Base-by-base conservation (phyloP, 2,329 filamentous ascomycete genomes). In the Knoxdaviesia proteae region DNA sequence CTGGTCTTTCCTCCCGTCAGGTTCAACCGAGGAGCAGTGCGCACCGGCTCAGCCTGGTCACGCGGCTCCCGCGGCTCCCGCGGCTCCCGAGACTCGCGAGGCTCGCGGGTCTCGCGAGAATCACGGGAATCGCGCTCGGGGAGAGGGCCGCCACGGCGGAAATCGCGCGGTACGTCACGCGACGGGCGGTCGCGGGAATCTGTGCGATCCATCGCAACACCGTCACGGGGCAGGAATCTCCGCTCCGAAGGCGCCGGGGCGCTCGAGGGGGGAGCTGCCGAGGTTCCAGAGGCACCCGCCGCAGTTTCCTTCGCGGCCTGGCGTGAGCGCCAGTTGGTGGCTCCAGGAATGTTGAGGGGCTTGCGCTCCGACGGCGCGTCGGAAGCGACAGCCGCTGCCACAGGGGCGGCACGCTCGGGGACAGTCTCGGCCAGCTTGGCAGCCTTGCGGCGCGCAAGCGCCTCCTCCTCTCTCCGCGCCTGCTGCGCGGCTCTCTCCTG, bases 381-480 rank as follows among this genome's bases (percentile, higher is more conserved):
- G 44, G 39, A 33, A 36, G 45, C 31, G 9, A 42, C 32, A 29
- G 43, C 34, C 29, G 36, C 7, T 11, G 34, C 41, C 20, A 34
- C 6, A 34, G 34, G n/a, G 32, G 29, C 11, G 9, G n/a, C 20
- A 20, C 20, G 20, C 20, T 20, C 20, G 20, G 20, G 20, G 20
- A 20, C 3, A 20, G 20, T 20, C 20, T 20, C 20, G 20, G 20
- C 20, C 20, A 20, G 20, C 20, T 20, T 20, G 20, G 74, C 74
- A 46, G 69, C 77, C 54, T 69, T 74, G 58, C 72, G 74, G 52
- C 80, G 75, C 50, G 80, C 80, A 61, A 87, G 75, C 10, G 84
- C 87, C 59, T 94, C 87, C 52, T 90, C 86, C 59, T 93, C 87
- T 58, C 83, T 77, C 55, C 84, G 74, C 52, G 74, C 76, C 62